Evolutionary conservation across 805 yeast species (phyloP).

Genomic region (Candida sonorensis): DNA sequence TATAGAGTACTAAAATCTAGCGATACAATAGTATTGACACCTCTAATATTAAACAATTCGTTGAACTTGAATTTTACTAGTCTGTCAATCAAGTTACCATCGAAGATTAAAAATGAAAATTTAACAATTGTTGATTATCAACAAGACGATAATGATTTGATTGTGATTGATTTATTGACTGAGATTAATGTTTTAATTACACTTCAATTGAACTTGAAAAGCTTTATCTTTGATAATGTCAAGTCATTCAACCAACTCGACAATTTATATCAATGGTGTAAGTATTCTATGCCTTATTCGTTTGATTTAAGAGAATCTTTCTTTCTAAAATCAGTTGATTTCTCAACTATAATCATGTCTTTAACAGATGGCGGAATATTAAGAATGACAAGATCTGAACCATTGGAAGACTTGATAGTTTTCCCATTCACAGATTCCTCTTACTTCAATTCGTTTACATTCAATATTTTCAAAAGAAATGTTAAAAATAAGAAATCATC

Average conservation of each 20-base stretch:
- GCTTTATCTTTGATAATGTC: conserved; percentile 33
- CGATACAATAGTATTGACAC: conserved; percentile 26
- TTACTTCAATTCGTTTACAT: conserved; percentile 30
- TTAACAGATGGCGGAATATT: conserved; percentile 75
- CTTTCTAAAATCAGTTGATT: conserved; percentile 38
- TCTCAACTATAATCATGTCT: conserved; percentile 44
- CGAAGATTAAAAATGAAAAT: too few relatives aligned
- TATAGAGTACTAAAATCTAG: conserved; percentile 11
- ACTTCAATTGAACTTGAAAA: conserved; percentile 33
- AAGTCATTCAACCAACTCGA: conserved; percentile 3
- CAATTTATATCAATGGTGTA: conserved; percentile 53
- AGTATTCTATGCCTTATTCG: conserved; percentile 60
- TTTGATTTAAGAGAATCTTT: conserved; percentile 54
- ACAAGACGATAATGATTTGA: conserved; percentile 19
- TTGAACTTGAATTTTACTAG: conserved; percentile 30
- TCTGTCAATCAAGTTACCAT: conserved; percentile 35
- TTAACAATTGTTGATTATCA: too few relatives aligned
- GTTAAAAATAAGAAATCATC: conserved; percentile 1
- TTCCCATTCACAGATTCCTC: conserved; percentile 47
- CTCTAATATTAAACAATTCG: conserved; percentile 31
- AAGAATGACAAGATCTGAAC: conserved; percentile 34
- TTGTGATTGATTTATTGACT: conserved; percentile 51
- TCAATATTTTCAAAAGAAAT: conserved; percentile 16
- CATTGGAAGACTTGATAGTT: conserved; percentile 15
- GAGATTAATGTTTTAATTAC: conserved; percentile 47